Base-by-base conservation (phyloP, 1,284 basidiomycete species). In the Grifola frondosa region DNA sequence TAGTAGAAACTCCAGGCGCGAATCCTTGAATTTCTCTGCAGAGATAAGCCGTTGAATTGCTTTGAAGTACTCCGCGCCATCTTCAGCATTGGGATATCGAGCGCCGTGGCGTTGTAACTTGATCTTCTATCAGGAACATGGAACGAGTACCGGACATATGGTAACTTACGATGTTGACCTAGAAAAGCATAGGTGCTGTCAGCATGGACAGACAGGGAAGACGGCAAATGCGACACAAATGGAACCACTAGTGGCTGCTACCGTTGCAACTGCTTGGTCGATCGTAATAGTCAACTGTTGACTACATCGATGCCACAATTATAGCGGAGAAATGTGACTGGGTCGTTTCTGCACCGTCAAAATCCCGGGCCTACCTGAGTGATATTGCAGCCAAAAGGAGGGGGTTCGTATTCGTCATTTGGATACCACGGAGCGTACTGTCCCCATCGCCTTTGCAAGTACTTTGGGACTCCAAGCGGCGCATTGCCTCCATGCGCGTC, bases 31-130 rank as follows among this genome's bases (percentile, higher is more conserved):
- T 29, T 62, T 46, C 8, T 61, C 49, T 6, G 70, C 80, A 2
- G 67, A 58, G 38, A 73, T 54, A 0, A 88, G 66, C 48, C 79
- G 82, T n/a, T 60, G 54, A 20, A 62, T 52, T 1, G 54, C 53
- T 3, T 37, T 4, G 19, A 42, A 46, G 38, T 62, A 61, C 13
- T 29, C 34, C 23, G 48, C 41, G 0, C 72, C 66, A 1, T 81
- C 73, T 6, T 67, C 66, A 0, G 59, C 51, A 0, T 88, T 89
- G 0, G 91, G 92, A 53, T 77, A 92, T 26, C 92, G 77, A 2
- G 87, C 82, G 1, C 89, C 88, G 54, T 95, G 92, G 13, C 92
- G 74, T 64, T 94, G 86, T 12, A 95, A 68, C 90, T 92, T 48
- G 3, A 24, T 10, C 5, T 20, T 9, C n/a, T 11, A 28, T 26